These are phyloP conservation scores for Dunaliella sp. DNA, from an alignment of 139 green algal genomes.

Conservation along the genomic window DNA sequence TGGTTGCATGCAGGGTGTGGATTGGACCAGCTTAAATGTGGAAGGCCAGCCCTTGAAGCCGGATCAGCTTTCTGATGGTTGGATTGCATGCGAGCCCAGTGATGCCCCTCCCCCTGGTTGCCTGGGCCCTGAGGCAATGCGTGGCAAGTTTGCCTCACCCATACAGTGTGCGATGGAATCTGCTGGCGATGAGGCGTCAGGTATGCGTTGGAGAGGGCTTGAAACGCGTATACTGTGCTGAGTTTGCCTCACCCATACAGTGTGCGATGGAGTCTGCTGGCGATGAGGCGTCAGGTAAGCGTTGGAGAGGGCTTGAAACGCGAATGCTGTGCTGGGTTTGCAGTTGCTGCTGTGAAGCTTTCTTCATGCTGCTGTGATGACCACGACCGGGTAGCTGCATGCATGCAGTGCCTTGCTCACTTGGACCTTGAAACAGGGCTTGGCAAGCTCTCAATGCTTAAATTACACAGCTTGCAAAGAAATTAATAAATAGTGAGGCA, in stretches of 20 bases:
- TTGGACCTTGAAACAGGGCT: too few relatives aligned
- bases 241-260: not conserved
- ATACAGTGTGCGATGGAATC: not conserved
- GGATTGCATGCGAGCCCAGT: constrained; percentile 20
- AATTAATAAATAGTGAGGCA: too few relatives aligned
- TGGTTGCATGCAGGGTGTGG: not conserved
- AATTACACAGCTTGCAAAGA: too few relatives aligned
- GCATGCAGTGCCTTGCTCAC: too few relatives aligned
- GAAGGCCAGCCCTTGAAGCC: constrained; percentile 30
- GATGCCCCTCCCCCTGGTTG: constrained; percentile 32
- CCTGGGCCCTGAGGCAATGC: not conserved
- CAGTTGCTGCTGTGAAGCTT: too few relatives aligned
- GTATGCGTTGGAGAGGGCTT: too few relatives aligned
- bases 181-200: not conserved
- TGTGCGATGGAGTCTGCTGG: not conserved
- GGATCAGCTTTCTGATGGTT: constrained; percentile 21
- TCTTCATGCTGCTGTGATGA: too few relatives aligned
- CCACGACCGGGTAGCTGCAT: too few relatives aligned
- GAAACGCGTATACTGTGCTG: too few relatives aligned
- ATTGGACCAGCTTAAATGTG: not conserved
- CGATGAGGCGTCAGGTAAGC: not conserved
- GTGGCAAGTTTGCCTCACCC: not conserved
- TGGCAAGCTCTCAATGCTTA: too few relatives aligned
- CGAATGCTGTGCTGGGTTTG: not conserved
- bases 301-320: too few relatives aligned